Evolutionary conservation across 352 stramenopile species (phyloP).

Genomic region (Phytophthora agathidicida): DNA sequence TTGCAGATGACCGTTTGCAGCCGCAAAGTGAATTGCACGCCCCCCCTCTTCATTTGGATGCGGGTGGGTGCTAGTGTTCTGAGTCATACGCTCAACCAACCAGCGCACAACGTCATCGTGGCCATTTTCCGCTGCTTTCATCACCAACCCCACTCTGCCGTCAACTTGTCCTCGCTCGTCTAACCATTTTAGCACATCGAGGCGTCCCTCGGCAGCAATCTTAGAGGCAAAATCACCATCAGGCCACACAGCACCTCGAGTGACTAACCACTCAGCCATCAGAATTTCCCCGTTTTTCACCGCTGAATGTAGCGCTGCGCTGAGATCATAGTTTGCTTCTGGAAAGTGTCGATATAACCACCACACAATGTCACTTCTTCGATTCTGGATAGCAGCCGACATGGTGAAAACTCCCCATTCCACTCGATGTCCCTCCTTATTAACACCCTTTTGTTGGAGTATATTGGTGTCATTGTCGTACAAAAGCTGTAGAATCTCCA

Average conservation of each 20-base stretch:
- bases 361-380: constrained; percentile 16
- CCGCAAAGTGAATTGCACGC: constrained; percentile 13
- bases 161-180: not conserved
- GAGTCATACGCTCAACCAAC: not conserved
- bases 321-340: not conserved
- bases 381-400: constrained; percentile 2
- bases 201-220: constrained; percentile 1
- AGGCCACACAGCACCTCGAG: not conserved
- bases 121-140: constrained; percentile 9
- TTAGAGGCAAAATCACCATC: not conserved
- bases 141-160: not conserved
- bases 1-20: not conserved
- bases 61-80: not conserved
- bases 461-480: constrained; percentile 4
- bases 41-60: no score
- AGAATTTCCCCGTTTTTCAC: constrained; percentile 15
- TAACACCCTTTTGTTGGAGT: not conserved
- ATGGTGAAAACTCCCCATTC: constrained; percentile 5
- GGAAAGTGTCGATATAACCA: constrained; percentile 19
- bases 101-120: constrained; percentile 12
- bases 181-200: constrained; percentile 16
- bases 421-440: not conserved
- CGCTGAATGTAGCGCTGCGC: not conserved
- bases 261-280: constrained; percentile 24
- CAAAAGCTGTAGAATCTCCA: constrained; percentile 21